Percentiles rank a stretch among this genome's conserved stretches.
Conservation (phyloP, 352 stramenopile species). For the Phytophthora megakarya region DNA sequence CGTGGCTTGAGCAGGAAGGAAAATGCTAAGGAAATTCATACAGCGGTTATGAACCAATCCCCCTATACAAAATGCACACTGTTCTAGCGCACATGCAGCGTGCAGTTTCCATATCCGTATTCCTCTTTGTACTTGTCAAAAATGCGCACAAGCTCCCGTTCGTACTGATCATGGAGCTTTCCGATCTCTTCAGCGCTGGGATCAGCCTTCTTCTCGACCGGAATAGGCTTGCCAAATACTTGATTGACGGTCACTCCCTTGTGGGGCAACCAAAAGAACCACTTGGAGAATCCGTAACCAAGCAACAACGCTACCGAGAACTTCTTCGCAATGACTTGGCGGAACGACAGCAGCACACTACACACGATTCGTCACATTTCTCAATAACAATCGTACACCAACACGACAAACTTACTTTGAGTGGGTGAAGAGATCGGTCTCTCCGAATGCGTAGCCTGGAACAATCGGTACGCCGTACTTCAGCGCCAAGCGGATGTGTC, state of each 20-base stretch:
- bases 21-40: slow-evolving; percentile 10
- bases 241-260: slow-evolving; percentile 66
- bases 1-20: slow-evolving; percentile 48
- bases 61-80: slow-evolving; percentile 24
- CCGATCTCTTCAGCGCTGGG: slow-evolving; percentile 71
- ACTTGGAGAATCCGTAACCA: slow-evolving; percentile 62
- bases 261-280: slow-evolving; percentile 60
- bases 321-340: slow-evolving; percentile 68
- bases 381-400: background rate
- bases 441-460: slow-evolving; percentile 79
- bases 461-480: slow-evolving; percentile 80
- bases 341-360: slow-evolving; percentile 70
- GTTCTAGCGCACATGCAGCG: slow-evolving; percentile 62
- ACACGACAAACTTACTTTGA: slow-evolving; percentile 46
- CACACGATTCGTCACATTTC: slow-evolving; percentile 1
- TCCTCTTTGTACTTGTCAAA: slow-evolving; percentile 87
- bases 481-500: slow-evolving; percentile 78
- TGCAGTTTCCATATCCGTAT: slow-evolving; percentile 64
- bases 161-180: slow-evolving; percentile 67
- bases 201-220: slow-evolving; percentile 59
- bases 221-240: slow-evolving; percentile 77
- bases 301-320: slow-evolving; percentile 70
- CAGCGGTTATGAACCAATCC: slow-evolving; percentile 5
- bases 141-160: slow-evolving; percentile 71
- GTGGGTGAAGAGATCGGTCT: slow-evolving; percentile 85